These are phyloP conservation scores for Termitomyces sp. DNA, from an alignment of 768 basidiomycete genomes.

Conservation along the genomic window DNA sequence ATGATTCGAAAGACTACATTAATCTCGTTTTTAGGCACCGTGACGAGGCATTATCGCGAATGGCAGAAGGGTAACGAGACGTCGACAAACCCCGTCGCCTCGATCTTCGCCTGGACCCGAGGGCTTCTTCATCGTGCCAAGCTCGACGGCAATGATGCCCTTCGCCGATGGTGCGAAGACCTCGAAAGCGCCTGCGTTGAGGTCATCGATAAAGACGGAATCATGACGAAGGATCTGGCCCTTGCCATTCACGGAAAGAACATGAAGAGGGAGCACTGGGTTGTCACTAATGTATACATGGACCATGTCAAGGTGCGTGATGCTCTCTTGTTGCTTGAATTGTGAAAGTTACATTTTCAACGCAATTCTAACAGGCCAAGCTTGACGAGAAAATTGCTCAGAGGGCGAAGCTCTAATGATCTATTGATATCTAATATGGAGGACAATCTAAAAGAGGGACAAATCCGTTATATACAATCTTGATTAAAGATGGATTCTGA, in stretches of 20 bases:
- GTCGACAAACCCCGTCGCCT: constrained; percentile 97
- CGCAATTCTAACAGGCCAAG: constrained; percentile 3
- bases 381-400: constrained; percentile 10
- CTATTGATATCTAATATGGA: not conserved
- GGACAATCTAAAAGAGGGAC: not conserved
- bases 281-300: constrained; percentile 92
- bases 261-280: constrained; percentile 95
- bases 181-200: constrained; percentile 88
- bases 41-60: constrained; percentile 96
- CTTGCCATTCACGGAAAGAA: constrained; percentile 88
- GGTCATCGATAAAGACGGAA: constrained; percentile 81
- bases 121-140: constrained; percentile 91
- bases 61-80: constrained; percentile 97
- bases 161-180: constrained; percentile 68
- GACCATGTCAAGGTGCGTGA: constrained; percentile 78
- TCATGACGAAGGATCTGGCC: constrained; percentile 98
- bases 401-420: constrained; percentile 8
- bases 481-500: not conserved
- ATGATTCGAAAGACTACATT: not conserved
- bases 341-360: not conserved
- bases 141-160: constrained; percentile 75
- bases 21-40: constrained; percentile 47
- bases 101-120: constrained; percentile 98
- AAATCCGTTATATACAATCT: not conserved
- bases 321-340: not conserved